phyloP scores from a whole-genome alignment of 2,329 filamentous ascomycete genomes.

The Hawksworthiomyces lignivorus region DNA sequence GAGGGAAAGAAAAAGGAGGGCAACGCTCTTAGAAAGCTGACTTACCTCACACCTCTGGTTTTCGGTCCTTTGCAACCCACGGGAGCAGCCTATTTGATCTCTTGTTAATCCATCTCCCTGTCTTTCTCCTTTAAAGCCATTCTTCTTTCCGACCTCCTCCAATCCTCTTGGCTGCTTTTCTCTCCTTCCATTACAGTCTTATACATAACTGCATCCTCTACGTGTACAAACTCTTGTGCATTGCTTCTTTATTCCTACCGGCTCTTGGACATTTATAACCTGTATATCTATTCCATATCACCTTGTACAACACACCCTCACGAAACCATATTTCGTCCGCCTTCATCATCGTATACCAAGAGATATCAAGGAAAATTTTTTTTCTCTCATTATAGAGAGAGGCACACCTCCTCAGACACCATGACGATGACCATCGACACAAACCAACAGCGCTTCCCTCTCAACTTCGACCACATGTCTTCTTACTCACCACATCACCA shows the following conservation, averaged over 20 bases:
- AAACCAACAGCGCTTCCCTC: conserved; percentile 70
- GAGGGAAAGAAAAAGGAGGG: too few relatives aligned
- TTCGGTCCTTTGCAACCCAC: conserved; percentile 5
- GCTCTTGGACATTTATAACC: too few relatives aligned
- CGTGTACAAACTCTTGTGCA: background rate
- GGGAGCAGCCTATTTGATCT: conserved; percentile 20
- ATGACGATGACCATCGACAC: conserved; percentile 97
- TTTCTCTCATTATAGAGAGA: background rate
- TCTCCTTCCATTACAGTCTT: background rate
- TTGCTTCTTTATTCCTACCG: conserved; percentile 14
- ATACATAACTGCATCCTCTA: background rate
- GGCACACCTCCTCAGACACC: conserved; percentile 26
- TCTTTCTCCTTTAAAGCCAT: background rate
- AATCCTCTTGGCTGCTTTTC: background rate
- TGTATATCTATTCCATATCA: too few relatives aligned
- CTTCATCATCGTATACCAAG: too few relatives aligned
- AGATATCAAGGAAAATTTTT: too few relatives aligned
- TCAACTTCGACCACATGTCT: conserved; percentile 76
- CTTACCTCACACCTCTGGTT: too few relatives aligned
- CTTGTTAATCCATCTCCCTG: conserved; percentile 20
- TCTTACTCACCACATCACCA: conserved; percentile 52
- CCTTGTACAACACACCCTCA: too few relatives aligned
- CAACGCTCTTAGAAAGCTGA: too few relatives aligned
- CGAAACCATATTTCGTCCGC: too few relatives aligned
- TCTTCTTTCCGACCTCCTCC: background rate